Evolutionary conservation across 1,284 basidiomycete species (phyloP), one percentile per base, ranked within the genome.

Genomic region (Rhodotorula sp.): DNA sequence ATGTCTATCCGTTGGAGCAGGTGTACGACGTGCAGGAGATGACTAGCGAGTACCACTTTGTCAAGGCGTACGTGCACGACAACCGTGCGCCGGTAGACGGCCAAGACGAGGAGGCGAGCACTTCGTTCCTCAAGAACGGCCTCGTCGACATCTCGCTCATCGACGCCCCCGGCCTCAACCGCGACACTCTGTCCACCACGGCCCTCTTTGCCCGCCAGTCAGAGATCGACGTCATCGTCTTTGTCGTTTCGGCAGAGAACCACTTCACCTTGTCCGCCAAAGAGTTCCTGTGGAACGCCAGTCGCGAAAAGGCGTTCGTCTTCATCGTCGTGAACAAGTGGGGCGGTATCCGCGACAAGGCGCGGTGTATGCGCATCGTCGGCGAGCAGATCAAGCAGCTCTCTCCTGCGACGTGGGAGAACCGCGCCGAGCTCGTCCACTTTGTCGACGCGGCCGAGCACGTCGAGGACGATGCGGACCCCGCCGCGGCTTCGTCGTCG

Each of bases 271-370:
- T 97, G 12, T 95, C 93, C 0, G 91, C 93, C 15, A 92, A 91
- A 79, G 95, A 99, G 81, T 99, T 99, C 84, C 85, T 99, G 57
- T 87, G 85, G 84, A 93, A 89, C 77, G 95, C 96, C 2, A 91
- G 90, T 81, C 91, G 94, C 79, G 96, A 99, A 83, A 99, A 99
- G 84, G 93, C 95, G 0, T 96, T 96, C 80, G 84, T 99, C 51
- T 99, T 99, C 84, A 91, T 99, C 78, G 96, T 99, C 60, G 95
- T 99, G 79, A 99, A 99, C 86, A 95, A 97, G 82, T 99, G 89
- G 80, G 94, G 94, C 79, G 90, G 92, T 79, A 97, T 99, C 82
- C 87, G 88, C 79, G 91, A 98, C 85, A 97, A 98, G 84, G 91
- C 91, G 62, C 91, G 93, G 82, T 99, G 95, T 82, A 87, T 88